Base-by-base conservation (phyloP, 2,329 filamentous ascomycete species). In the Corinectria fuckeliana region DNA sequence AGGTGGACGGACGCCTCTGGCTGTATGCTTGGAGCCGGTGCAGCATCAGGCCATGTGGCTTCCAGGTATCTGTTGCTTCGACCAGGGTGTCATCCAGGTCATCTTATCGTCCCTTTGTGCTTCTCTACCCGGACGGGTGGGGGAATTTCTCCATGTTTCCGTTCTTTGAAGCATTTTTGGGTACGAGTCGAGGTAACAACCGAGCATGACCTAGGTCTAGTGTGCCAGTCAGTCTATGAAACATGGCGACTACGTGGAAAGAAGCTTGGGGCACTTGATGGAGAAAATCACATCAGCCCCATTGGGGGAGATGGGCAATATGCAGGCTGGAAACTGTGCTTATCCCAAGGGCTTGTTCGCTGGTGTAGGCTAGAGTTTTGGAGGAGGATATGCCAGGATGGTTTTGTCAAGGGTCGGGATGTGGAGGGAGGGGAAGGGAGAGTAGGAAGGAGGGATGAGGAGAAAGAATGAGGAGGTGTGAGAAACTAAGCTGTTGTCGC, bases 171-270 rank as follows among this genome's bases (percentile, higher is more conserved):
- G 3, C 14, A 26, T 49, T 50, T 20, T 39, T 61, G 39, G 45
- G 45, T 32, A 55, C 32, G 26, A n/a, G 32, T 36, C 48, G 25
- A 54, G 34, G 36, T 13, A 36, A 60, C 51, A 65, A 42, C 62
- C 62, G 62, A 65, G 10, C 50, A 58, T 65, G 61, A 48, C 60
- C 60, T 44, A 63, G 60, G 62, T 59, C 34, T 47, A 45, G 32
- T 21, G 41, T 57, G 32, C 14, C 57, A 54, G 25, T 56, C 57
- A 54, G 25, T 56, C 10, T 32, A 34, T 49, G 42, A 58, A 30
- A 44, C 47, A 50, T 23, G 53, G 53, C 50, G 49, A 44, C 41
- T 20, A 41, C 10, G 41, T 25, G 45, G 45, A 20, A 21, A 34
- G n/a, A 34, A 48, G 25, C 48, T 61, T 28, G 42, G 42, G 38